Percentiles rank a stretch among this genome's conserved stretches.
phyloP scores from a whole-genome alignment of 2,329 filamentous ascomycete species.

The Diplodia mutila region DNA sequence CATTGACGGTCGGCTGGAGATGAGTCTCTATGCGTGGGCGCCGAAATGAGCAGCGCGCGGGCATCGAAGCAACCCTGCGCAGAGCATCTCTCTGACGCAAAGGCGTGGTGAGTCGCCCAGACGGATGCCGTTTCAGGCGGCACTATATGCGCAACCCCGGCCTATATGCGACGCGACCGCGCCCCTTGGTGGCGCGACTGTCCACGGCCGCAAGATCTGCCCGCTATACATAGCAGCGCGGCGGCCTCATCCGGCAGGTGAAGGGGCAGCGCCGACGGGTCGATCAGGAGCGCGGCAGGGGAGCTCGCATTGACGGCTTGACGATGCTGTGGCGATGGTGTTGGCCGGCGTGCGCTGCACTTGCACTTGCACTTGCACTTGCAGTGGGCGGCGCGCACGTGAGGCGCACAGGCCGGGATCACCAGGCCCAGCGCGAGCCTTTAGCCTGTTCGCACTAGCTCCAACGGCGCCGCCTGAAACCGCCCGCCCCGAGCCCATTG shows the following conservation, averaged over 20 bases:
- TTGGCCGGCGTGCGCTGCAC: background rate
- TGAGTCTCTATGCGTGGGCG: slow-evolving; percentile 21
- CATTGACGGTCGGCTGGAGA: slow-evolving; percentile 22
- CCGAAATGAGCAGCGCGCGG: slow-evolving; percentile 19
- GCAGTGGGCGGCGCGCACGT: background rate
- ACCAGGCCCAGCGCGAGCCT: background rate
- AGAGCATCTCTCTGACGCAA: slow-evolving; percentile 37
- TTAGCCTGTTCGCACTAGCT: slow-evolving; percentile 9
- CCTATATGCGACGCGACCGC: slow-evolving; percentile 37
- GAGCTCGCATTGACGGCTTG: slow-evolving; percentile 1
- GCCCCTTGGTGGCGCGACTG: slow-evolving; percentile 22
- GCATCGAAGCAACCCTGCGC: slow-evolving; percentile 17
- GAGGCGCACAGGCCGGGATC: slow-evolving; percentile 9
- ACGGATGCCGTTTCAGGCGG: slow-evolving; percentile 46
- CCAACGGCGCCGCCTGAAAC: slow-evolving; percentile 5
- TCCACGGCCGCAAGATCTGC: slow-evolving; percentile 14
- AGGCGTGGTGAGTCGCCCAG: slow-evolving; percentile 42
- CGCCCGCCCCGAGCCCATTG: background rate
- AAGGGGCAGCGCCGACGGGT: slow-evolving; percentile 14
- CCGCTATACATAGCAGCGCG: slow-evolving; percentile 20
- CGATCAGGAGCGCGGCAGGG: slow-evolving; percentile 18
- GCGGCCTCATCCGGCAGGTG: slow-evolving; percentile 18
- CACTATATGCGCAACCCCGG: slow-evolving; percentile 35
- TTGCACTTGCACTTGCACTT: no score
- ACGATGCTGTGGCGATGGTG: slow-evolving; percentile 9